These are phyloP conservation scores for Vigna reflexopilosa DNA, from an alignment of 306 rosid species.

Conservation along the genomic window DNA sequence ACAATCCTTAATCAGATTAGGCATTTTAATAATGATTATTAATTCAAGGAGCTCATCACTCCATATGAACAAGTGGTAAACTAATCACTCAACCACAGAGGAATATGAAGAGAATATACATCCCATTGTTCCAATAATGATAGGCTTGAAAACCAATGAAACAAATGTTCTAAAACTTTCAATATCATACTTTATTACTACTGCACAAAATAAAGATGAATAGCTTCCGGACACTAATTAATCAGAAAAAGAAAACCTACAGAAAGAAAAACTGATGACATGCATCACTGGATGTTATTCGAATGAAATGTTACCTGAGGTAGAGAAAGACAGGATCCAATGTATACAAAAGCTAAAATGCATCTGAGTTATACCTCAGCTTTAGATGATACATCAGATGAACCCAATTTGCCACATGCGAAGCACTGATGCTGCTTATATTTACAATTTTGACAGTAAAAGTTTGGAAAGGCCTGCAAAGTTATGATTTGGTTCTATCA, in stretches of 20 bases:
- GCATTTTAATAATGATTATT: background rate
- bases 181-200: background rate
- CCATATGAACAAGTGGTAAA: background rate
- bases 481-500: constrained; percentile 33
- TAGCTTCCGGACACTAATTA: background rate
- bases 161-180: background rate
- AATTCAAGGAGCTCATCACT: background rate
- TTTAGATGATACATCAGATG: constrained; percentile 59
- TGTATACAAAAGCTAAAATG: background rate
- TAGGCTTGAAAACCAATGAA: background rate
- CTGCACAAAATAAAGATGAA: background rate
- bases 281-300: constrained; percentile 22
- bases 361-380: constrained; percentile 62
- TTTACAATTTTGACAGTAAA: constrained; percentile 67
- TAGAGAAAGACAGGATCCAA: constrained; percentile 4
- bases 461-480: constrained; percentile 62
- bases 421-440: constrained; percentile 71
- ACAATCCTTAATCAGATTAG: too few relatives aligned
- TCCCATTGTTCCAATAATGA: background rate
- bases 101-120: background rate
- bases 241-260: background rate
- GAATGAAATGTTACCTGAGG: constrained; percentile 9
- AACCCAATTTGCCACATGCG: constrained; percentile 71
- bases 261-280: constrained; percentile 1
- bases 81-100: background rate